These are phyloP conservation scores for Eimeria praecox DNA, from an alignment of 169 alveolate genomes.

Conservation along the genomic window DNA sequence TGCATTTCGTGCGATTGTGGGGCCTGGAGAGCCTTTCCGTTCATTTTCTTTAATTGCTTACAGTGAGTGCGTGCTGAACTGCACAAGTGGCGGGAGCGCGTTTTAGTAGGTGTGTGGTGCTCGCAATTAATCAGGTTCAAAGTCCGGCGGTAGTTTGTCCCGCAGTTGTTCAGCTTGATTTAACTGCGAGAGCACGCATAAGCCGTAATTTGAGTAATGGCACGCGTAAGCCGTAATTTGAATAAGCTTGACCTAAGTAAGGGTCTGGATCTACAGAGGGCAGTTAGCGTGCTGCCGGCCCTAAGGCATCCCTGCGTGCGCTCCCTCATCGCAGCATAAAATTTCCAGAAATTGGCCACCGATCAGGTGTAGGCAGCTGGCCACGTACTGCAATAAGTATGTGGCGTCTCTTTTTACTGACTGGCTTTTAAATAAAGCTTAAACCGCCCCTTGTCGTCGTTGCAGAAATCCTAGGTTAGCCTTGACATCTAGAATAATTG, in stretches of 20 bases:
- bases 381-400: neutral
- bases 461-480: neutral
- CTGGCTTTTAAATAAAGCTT: neutral
- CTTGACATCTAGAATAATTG: neutral
- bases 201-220: too few relatives aligned
- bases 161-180: neutral
- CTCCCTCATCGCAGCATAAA: neutral
- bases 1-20: neutral
- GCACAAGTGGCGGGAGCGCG: neutral
- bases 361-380: neutral
- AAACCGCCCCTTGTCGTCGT: neutral
- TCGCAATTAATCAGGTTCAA: neutral
- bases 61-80: neutral
- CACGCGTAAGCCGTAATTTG: too few relatives aligned
- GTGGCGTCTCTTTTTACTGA: neutral
- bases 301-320: neutral
- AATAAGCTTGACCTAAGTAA: neutral
- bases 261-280: neutral
- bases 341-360: neutral
- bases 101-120: neutral
- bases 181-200: neutral
- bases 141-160: neutral
- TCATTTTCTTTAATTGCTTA: too few relatives aligned
- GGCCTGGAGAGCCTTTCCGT: neutral
- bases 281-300: neutral